Conservation (phyloP, 176 grass and related monocot genomes). For the Tillandsia fasciculata region DNA sequence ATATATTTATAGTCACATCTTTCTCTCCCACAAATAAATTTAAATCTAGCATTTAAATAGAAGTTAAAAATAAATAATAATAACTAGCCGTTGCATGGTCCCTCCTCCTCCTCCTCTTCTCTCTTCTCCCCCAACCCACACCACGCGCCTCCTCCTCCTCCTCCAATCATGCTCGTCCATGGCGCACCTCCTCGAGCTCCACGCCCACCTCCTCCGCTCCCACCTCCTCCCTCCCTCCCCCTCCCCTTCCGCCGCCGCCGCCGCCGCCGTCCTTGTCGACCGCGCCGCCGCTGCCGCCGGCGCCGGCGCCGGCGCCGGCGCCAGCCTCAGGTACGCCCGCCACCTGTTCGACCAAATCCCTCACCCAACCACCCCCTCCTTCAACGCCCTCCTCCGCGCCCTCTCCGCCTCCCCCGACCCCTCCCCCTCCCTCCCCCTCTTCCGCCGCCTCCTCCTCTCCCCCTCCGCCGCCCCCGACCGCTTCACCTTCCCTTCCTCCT, state of each 20-base stretch:
- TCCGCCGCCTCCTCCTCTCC: neutral
- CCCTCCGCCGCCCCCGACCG: neutral
- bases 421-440: neutral
- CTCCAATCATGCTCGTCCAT: constrained; percentile 12
- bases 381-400: constrained; percentile 11
- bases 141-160: constrained; percentile 1
- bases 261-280: constrained; percentile 1
- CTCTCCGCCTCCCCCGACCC: neutral
- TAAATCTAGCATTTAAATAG: too few species aligned
- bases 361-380: neutral
- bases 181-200: constrained; percentile 5
- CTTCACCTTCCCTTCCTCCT: constrained; percentile 16
- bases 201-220: constrained; percentile 16
- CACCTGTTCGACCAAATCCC: constrained; percentile 11
- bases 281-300: neutral
- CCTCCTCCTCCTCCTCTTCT: neutral
- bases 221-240: neutral
- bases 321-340: neutral
- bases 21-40: too few species aligned
- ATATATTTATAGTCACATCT: too few species aligned
- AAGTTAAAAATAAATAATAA: too few species aligned
- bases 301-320: neutral
- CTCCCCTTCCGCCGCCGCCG: neutral
- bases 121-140: neutral
- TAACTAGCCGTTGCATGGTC: constrained; percentile 9